Conservation (phyloP, 2,329 filamentous ascomycete species). For the Didymella pomorum region DNA sequence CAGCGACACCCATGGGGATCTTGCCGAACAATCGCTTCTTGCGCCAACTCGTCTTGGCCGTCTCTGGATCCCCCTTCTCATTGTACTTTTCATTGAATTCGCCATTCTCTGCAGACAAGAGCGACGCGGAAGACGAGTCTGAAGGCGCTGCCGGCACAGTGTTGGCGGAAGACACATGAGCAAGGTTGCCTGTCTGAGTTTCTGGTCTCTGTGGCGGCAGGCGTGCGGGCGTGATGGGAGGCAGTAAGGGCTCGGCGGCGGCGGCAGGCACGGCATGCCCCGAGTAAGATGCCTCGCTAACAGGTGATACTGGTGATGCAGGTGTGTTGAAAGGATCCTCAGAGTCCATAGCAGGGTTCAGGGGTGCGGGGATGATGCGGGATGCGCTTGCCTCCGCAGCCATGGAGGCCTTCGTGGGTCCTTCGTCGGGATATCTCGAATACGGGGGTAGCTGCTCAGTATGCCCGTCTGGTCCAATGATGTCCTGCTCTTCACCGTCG, state of each 20-base stretch:
- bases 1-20: slow-evolving; percentile 61
- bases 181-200: slow-evolving; percentile 41
- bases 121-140: slow-evolving; percentile 40
- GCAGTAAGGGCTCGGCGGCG: slow-evolving; percentile 32
- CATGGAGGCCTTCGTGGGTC: slow-evolving; percentile 64
- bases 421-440: slow-evolving; percentile 83
- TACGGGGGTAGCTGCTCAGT: slow-evolving; percentile 93
- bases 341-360: slow-evolving; percentile 27
- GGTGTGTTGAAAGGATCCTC: slow-evolving; percentile 37
- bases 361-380: slow-evolving; percentile 34
- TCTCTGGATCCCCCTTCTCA: slow-evolving; percentile 28
- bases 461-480: slow-evolving; percentile 88
- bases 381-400: slow-evolving; percentile 47
- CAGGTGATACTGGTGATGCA: slow-evolving; percentile 34
- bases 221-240: slow-evolving; percentile 38
- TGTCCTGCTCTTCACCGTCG: slow-evolving; percentile 85
- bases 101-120: slow-evolving; percentile 35
- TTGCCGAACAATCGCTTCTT: slow-evolving; percentile 57
- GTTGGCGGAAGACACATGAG: slow-evolving; percentile 24
- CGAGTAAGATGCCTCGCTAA: slow-evolving; percentile 31
- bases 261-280: slow-evolving; percentile 28
- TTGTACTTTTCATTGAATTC: slow-evolving; percentile 28
- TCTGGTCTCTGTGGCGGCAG: slow-evolving; percentile 44
- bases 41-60: slow-evolving; percentile 41
- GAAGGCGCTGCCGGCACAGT: slow-evolving; percentile 38